A percentile compares a stretch with the other conserved stretches of the same genome.
These are phyloP conservation scores for Bipolaris gigantea DNA, from an alignment of 2,329 filamentous ascomycete species.

Conservation along the genomic window DNA sequence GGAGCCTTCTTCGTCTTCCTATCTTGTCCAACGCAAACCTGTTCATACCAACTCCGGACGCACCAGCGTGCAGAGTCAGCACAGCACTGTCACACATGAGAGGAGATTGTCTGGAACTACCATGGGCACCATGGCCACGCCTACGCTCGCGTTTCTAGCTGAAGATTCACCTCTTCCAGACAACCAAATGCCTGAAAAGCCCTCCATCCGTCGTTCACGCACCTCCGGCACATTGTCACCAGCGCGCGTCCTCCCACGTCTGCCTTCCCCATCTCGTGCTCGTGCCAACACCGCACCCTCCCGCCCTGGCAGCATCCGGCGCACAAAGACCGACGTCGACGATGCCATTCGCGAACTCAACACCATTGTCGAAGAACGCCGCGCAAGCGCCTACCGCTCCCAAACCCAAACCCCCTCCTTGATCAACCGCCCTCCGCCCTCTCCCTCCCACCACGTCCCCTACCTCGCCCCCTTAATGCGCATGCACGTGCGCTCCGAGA, in stretches of 20 bases:
- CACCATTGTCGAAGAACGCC: constrained; percentile 52
- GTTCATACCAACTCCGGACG: constrained; percentile 34
- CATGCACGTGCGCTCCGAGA: constrained; percentile 52
- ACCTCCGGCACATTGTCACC: constrained; percentile 30
- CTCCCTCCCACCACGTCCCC: constrained; percentile 48
- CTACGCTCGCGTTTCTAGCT: constrained; percentile 28
- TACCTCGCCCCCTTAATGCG: constrained; percentile 51
- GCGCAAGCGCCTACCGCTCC: constrained; percentile 44
- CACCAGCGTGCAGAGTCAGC: constrained; percentile 35
- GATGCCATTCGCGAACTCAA: constrained; percentile 53
- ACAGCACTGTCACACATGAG: constrained; percentile 23
- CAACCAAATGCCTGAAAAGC: constrained; percentile 24
- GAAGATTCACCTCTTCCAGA: constrained; percentile 28
- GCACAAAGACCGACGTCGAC: constrained; percentile 46
- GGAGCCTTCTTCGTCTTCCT: constrained; percentile 27
- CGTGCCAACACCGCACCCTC: constrained; percentile 42
- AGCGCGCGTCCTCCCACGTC: constrained; percentile 32
- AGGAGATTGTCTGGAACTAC: constrained; percentile 27
- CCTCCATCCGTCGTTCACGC: constrained; percentile 31
- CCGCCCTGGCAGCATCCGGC: constrained; percentile 43
- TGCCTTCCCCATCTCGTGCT: constrained; percentile 40
- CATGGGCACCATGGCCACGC: constrained; percentile 26
- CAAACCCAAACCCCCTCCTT: constrained; percentile 32
- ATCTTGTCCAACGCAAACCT: constrained; percentile 40
- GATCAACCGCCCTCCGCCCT: constrained; percentile 34